Conservation (phyloP, 2,329 filamentous ascomycete genomes). For the Annulohypoxylon truncatum region DNA sequence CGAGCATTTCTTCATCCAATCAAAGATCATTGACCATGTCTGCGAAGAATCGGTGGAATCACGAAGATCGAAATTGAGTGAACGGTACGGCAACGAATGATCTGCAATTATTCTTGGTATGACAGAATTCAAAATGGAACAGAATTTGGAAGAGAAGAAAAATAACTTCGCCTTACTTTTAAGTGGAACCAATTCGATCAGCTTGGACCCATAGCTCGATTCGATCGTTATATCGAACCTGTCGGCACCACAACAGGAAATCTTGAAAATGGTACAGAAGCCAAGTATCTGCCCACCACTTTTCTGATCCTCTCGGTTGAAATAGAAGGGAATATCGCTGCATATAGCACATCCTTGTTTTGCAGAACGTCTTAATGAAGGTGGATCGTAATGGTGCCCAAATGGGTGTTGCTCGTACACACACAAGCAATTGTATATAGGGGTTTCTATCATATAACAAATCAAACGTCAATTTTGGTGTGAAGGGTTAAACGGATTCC, state of each 20-base stretch:
- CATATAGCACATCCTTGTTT: constrained; percentile 13
- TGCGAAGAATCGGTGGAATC: constrained; percentile 4
- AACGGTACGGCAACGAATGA: not conserved
- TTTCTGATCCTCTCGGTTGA: not conserved
- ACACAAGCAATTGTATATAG: not conserved
- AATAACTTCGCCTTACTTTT: not conserved
- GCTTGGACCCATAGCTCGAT: not conserved
- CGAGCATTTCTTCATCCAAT: constrained; percentile 12
- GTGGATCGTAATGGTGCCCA: constrained; percentile 9
- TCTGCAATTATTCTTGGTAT: not conserved
- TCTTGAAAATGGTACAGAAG: constrained; percentile 4
- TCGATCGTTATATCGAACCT: constrained; percentile 2
- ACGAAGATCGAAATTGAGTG: not conserved
- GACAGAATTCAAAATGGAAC: not conserved
- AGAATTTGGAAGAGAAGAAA: not conserved
- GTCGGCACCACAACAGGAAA: not conserved
- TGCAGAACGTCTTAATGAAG: constrained; percentile 11
- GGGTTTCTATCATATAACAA: not conserved
- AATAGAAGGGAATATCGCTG: constrained; percentile 5
- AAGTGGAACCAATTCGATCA: not conserved
- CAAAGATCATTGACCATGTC: constrained; percentile 7
- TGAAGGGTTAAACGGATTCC: not conserved
- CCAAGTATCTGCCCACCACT: not conserved
- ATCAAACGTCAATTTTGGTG: not conserved
- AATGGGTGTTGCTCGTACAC: not conserved